Percentiles rank a stretch among this genome's conserved stretches.
Conservation (phyloP, 1,284 basidiomycete genomes). For the Austroboletus novae-zelandiae region DNA sequence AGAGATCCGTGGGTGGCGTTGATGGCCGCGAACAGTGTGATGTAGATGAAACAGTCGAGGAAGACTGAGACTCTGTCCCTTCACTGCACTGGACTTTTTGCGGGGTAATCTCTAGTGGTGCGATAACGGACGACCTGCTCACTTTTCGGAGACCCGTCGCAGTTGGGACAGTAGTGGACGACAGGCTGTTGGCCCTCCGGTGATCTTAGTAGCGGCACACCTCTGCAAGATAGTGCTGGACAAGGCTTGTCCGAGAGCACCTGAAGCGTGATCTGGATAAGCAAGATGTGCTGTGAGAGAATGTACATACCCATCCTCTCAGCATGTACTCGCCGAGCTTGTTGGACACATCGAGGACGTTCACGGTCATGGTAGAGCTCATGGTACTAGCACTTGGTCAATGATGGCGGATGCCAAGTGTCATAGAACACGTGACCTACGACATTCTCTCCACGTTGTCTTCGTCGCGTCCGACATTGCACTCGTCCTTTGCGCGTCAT, state of each 20-base stretch:
- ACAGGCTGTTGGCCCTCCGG: constrained; percentile 49
- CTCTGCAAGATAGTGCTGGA: constrained; percentile 48
- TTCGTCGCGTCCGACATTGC: constrained; percentile 2
- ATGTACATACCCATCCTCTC: constrained; percentile 65
- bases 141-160: constrained; percentile 43
- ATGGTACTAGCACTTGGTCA: not conserved
- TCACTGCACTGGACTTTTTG: constrained; percentile 20
- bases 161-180: constrained; percentile 60
- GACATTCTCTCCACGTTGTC: constrained; percentile 15
- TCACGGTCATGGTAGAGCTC: constrained; percentile 37
- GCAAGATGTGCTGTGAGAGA: not conserved
- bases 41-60: constrained; percentile 47
- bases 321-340: constrained; percentile 70
- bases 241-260: constrained; percentile 67
- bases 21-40: constrained; percentile 58
- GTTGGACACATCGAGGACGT: constrained; percentile 54
- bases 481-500: constrained; percentile 38
- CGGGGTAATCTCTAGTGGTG: constrained; percentile 5
- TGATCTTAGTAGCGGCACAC: constrained; percentile 66
- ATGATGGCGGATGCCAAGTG: not conserved
- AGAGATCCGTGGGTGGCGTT: constrained; percentile 73
- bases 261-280: constrained; percentile 36
- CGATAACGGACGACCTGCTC: constrained; percentile 13
- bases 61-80: constrained; percentile 34
- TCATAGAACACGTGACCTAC: constrained; percentile 24